phyloP scores from a whole-genome alignment of 306 rosid genomes.

The Quercus wislizeni region DNA sequence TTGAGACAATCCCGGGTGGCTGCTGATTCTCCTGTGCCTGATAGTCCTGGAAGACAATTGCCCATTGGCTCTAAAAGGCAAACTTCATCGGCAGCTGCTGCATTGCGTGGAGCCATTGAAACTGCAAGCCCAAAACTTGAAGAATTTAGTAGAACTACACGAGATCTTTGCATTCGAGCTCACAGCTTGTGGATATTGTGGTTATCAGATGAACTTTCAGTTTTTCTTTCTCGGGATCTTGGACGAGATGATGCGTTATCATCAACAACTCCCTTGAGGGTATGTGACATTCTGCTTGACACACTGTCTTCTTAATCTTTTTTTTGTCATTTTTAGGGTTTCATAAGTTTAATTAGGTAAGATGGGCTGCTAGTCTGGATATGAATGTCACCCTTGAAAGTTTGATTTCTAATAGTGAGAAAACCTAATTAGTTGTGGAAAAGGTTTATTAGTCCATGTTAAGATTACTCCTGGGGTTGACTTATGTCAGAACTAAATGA shows the following conservation, averaged over 20 bases:
- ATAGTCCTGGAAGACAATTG: constrained; percentile 48
- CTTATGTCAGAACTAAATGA: not conserved
- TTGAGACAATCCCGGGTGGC: constrained; percentile 61
- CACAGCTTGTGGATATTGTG: constrained; percentile 86
- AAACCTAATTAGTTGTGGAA: not conserved
- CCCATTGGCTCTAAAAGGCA: constrained; percentile 48
- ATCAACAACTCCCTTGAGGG: constrained; percentile 78
- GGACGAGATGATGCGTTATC: constrained; percentile 73
- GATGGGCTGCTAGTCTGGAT: not conserved
- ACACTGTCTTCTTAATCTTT: constrained; percentile 12
- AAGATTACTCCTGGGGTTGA: not conserved
- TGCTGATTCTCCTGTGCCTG: constrained; percentile 53
- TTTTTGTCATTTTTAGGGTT: not conserved
- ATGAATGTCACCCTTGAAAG: no score
- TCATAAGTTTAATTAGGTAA: not conserved
- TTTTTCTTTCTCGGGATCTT: constrained; percentile 61
- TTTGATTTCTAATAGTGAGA: no score
- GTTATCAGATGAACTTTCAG: constrained; percentile 78
- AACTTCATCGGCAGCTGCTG: constrained; percentile 62
- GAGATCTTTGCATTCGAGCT: constrained; percentile 83
- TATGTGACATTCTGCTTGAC: constrained; percentile 31
- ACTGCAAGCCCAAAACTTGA: constrained; percentile 75
- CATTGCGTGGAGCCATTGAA: constrained; percentile 78
- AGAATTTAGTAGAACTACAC: constrained; percentile 60
- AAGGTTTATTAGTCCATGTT: not conserved